phyloP scores from a whole-genome alignment of 208 protist genomes.

The Acanthamoeba lenticulata region DNA sequence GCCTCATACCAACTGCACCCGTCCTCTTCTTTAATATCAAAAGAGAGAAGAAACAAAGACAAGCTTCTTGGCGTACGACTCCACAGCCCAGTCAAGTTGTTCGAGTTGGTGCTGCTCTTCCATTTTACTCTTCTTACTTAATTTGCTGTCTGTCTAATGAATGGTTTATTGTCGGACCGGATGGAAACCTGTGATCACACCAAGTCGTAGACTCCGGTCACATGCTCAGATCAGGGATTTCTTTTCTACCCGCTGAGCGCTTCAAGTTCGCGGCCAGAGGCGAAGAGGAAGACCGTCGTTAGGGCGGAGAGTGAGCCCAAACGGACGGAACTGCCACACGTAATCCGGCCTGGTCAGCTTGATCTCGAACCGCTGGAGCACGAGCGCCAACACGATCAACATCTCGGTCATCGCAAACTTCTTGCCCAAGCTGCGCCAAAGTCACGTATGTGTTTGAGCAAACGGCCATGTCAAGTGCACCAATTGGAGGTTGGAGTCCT shows the following conservation, averaged over 20 bases:
- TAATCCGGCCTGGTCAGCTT: background rate
- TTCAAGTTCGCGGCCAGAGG: no score
- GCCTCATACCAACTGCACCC: background rate
- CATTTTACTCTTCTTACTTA: background rate
- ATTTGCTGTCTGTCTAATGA: no score
- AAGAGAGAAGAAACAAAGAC: background rate
- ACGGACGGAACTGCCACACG: background rate
- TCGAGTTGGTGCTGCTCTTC: background rate
- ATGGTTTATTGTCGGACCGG: no score
- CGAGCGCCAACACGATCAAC: background rate
- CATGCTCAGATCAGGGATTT: no score
- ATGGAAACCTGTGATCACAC: no score
- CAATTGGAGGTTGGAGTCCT: background rate
- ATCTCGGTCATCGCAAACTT: constrained; percentile 43
- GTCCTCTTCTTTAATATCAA: background rate
- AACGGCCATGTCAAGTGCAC: background rate
- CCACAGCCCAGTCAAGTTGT: background rate
- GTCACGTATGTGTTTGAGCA: background rate
- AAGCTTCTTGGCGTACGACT: background rate
- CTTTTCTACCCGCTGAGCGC: no score
- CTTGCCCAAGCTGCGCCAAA: background rate
- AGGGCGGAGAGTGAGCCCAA: background rate
- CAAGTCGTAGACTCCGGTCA: no score
- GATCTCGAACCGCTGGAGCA: background rate
- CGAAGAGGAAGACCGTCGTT: background rate